These are phyloP conservation scores for Trichoderma semiorbis DNA, from an alignment of 2,329 filamentous ascomycete species.

Conservation along the genomic window DNA sequence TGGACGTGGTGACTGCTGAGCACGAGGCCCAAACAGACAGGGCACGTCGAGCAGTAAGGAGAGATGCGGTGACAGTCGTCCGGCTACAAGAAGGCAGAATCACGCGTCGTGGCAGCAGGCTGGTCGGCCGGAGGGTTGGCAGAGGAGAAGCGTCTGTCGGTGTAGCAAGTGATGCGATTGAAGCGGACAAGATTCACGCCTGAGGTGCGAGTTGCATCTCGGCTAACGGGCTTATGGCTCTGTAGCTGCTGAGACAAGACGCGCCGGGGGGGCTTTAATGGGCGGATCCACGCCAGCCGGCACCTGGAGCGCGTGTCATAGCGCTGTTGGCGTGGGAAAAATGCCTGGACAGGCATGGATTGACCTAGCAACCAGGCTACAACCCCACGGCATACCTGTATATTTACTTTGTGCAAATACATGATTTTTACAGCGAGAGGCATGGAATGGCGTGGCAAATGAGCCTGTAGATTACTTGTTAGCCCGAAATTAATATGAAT, in stretches of 20 bases:
- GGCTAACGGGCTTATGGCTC: constrained; percentile 8
- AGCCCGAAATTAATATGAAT: not conserved
- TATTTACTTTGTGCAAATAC: constrained; percentile 1
- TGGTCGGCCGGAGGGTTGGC: not conserved
- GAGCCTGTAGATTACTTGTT: not conserved
- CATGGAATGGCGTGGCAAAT: not conserved
- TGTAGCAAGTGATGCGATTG: constrained; percentile 5
- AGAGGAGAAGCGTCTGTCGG: not conserved
- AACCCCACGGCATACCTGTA: not conserved
- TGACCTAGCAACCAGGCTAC: constrained; percentile 9
- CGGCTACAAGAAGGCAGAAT: not conserved
- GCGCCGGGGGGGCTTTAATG: constrained; percentile 11
- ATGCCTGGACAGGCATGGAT: not conserved
- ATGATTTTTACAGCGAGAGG: not conserved
- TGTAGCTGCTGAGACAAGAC: constrained; percentile 3
- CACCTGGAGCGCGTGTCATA: constrained; percentile 14
- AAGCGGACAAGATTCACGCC: not conserved
- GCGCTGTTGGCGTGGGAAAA: constrained; percentile 11
- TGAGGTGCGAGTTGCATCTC: not conserved
- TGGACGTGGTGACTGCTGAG: constrained; percentile 12
- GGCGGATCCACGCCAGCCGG: constrained; percentile 1
- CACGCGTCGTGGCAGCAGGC: constrained; percentile 4
- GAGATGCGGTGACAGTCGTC: not conserved
- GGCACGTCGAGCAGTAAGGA: not conserved
- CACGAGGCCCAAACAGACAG: constrained; percentile 8